Evolutionary conservation across 2,329 filamentous ascomycete genomes (phyloP).

Genomic region (Hypocreales sp.): DNA sequence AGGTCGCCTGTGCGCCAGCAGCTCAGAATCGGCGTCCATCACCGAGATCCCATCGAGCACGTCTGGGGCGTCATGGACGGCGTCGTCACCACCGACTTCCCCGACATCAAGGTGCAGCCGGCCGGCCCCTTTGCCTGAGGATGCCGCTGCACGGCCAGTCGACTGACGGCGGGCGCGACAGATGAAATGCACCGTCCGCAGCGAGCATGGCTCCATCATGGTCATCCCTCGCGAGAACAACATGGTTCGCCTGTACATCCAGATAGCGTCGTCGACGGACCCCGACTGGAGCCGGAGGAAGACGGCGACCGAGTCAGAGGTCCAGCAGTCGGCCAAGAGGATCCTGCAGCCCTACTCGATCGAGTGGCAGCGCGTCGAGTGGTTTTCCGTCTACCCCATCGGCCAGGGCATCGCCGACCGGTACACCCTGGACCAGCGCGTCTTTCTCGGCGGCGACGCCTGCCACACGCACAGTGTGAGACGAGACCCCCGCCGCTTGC

Average conservation of each 20-base stretch:
- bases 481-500: background rate
- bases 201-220: conserved; percentile 60
- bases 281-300: conserved; percentile 45
- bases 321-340: conserved; percentile 48
- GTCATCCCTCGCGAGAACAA: conserved; percentile 59
- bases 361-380: conserved; percentile 51
- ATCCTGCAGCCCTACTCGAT: conserved; percentile 54
- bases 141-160: too few relatives aligned
- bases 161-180: too few relatives aligned
- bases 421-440: conserved; percentile 51
- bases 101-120: conserved; percentile 60
- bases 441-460: conserved; percentile 65
- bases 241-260: conserved; percentile 56
- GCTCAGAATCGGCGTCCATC: conserved; percentile 54
- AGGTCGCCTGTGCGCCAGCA: conserved; percentile 49
- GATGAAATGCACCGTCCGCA: conserved; percentile 67
- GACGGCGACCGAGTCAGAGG: conserved; percentile 46
- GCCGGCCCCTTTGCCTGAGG: too few relatives aligned
- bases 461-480: conserved; percentile 63
- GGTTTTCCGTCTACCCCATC: conserved; percentile 66
- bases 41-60: conserved; percentile 53
- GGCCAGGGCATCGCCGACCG: conserved; percentile 57
- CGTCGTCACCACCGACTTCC: conserved; percentile 57
- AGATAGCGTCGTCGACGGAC: conserved; percentile 46
- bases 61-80: conserved; percentile 69